These are phyloP conservation scores for Aristolochia californica DNA, from an alignment of 164 flowering plant genomes.

Conservation along the genomic window DNA sequence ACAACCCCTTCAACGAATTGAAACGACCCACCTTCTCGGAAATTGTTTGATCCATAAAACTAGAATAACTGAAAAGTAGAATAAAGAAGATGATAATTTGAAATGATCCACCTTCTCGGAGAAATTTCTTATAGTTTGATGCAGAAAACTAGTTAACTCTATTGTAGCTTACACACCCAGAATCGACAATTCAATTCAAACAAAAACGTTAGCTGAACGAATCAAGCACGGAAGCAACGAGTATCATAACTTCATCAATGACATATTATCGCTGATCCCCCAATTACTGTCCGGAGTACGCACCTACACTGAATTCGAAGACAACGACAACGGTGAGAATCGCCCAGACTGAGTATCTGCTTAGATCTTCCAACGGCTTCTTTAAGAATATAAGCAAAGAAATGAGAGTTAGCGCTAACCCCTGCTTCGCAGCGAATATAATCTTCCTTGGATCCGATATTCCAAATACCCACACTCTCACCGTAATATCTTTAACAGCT, in stretches of 20 bases:
- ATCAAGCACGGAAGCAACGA: neutral
- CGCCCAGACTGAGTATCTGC: slow-evolving; percentile 66
- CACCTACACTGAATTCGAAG: slow-evolving; percentile 87
- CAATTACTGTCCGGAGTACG: neutral
- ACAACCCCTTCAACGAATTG: neutral
- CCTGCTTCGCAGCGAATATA: slow-evolving; percentile 56
- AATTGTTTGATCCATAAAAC: no score
- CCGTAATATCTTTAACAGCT: slow-evolving; percentile 13
- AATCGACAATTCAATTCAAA: no score
- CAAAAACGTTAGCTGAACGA: no score
- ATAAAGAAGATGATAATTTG: no score
- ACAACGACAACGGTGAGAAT: slow-evolving; percentile 71
- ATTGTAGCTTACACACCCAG: no score
- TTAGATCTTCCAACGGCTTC: slow-evolving; percentile 36
- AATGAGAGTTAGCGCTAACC: slow-evolving; percentile 46
- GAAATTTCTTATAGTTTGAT: no score
- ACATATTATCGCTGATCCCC: neutral
- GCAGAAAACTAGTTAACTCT: no score
- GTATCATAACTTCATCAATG: neutral
- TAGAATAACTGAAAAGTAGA: no score
- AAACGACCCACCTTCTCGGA: neutral
- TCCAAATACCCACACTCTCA: slow-evolving; percentile 44
- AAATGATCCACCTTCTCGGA: no score
- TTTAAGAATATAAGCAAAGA: slow-evolving; percentile 59
- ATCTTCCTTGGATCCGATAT: slow-evolving; percentile 54